Base-by-base conservation (phyloP, 352 stramenopile genomes). In the Phytophthora pseudosyringae region DNA sequence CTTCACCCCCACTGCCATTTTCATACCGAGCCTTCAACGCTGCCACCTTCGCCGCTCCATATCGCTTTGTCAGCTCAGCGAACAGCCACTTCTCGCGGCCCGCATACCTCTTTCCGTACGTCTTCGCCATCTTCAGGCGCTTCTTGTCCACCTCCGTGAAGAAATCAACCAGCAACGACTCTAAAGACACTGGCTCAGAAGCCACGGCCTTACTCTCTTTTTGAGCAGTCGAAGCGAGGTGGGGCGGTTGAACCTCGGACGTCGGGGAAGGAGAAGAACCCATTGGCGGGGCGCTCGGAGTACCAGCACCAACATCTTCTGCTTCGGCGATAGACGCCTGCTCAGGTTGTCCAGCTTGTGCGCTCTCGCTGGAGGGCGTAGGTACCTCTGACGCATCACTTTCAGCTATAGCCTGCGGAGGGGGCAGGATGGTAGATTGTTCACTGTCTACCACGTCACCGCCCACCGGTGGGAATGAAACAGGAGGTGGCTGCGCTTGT, bases 71-170 rank as follows among this genome's bases (percentile, higher is more conserved):
- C 5, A 94, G 55, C 39, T 91, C 85, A 15, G 67, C 49, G 28
- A 94, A 94, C 21, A 94, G 46, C 41, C 73, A 81, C n/a, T 86
- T 76, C 43, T 92, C 83, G 45, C 80, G 77, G 7, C 76, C 80
- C 25, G 71, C 72, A 60, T 94, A 94, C n/a, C 85, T 64, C 51
- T 81, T 87, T 2, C 72, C 69, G 48, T 92, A 92, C 33, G 80
- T 78, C 48, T 81, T 76, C 3, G 80, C 85, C 81, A 91, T 91
- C 15, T 71, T 78, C 26, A 88, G 16, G 38, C 82, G 85, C 21
- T 65, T 76, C 53, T 78, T 80, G 55, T 94, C 85, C 6, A 88
- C 69, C 43, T 79, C 59, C 2, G 65, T 79, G 50, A 89, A 94
- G 50, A 94, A 94, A 13, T 83, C 73, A 6, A 76, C 43, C 28